Evolutionary conservation across 1,284 basidiomycete genomes (phyloP).

Genomic region (Irpex rosettiformis): DNA sequence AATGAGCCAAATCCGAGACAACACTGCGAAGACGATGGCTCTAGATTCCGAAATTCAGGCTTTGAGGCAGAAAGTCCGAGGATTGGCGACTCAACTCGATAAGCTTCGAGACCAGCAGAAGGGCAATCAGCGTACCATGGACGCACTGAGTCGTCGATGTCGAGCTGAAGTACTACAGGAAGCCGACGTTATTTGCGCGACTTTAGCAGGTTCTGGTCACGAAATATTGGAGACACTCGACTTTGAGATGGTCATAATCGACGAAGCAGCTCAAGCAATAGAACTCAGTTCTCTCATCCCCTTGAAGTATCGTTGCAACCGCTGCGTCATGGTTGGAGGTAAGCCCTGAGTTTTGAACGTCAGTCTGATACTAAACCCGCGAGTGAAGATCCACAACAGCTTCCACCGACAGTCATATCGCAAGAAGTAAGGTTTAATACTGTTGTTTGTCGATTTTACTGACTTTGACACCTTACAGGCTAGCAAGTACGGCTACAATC

Average conservation of each 20-base stretch:
- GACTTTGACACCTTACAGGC: constrained; percentile 45
- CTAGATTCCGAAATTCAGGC: constrained; percentile 68
- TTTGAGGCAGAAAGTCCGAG: constrained; percentile 63
- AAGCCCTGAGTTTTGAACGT: constrained; percentile 20
- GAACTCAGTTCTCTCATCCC: constrained; percentile 98
- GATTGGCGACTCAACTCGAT: constrained; percentile 70
- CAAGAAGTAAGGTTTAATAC: constrained; percentile 49
- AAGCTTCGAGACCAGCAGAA: constrained; percentile 80
- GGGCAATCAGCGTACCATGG: constrained; percentile 69
- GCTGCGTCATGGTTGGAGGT: constrained; percentile 95
- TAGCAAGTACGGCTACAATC: constrained; percentile 78
- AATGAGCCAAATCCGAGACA: constrained; percentile 47
- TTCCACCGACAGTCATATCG: constrained; percentile 96
- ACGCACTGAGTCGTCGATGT: constrained; percentile 73
- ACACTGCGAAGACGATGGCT: constrained; percentile 41
- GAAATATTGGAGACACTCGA: constrained; percentile 83
- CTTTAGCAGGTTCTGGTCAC: constrained; percentile 91
- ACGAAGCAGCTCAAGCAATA: constrained; percentile 97
- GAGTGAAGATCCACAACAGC: constrained; percentile 84
- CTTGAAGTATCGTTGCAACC: constrained; percentile 81
- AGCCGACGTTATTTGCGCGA: constrained; percentile 94
- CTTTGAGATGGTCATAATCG: constrained; percentile 96
- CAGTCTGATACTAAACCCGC: not conserved
- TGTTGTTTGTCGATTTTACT: not conserved
- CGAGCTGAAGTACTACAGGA: constrained; percentile 78